phyloP scores from a whole-genome alignment of 2,329 filamentous ascomycete genomes.

The Ilyonectria robusta region DNA sequence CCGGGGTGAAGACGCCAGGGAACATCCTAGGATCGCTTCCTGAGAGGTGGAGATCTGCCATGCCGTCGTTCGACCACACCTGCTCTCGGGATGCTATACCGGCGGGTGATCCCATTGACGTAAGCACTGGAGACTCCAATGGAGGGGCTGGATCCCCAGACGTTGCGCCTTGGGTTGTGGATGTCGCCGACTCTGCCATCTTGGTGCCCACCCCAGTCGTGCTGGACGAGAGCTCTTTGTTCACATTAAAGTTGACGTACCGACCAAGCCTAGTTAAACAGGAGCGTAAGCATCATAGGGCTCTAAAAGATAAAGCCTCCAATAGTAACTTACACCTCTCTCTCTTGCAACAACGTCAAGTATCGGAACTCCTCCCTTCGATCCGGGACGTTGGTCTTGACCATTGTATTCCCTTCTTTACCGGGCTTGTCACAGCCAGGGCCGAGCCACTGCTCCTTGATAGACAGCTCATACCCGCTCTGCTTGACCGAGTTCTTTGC shows the following conservation, averaged over 20 bases:
- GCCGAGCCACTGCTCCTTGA: conserved; percentile 95
- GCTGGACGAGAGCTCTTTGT: conserved; percentile 36
- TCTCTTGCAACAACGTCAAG: conserved; percentile 87
- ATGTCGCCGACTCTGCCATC: conserved; percentile 37
- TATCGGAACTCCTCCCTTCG: conserved; percentile 91
- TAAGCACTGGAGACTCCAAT: conserved; percentile 29
- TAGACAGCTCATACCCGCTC: conserved; percentile 89
- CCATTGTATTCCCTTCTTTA: conserved; percentile 89
- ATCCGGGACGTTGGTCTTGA: conserved; percentile 96
- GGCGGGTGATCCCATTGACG: conserved; percentile 39
- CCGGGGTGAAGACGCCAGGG: conserved; percentile 75
- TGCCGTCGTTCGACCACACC: conserved; percentile 55
- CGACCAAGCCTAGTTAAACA: conserved; percentile 55
- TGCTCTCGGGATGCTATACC: conserved; percentile 50
- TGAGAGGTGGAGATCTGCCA: conserved; percentile 63
- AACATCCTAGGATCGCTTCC: conserved; percentile 79
- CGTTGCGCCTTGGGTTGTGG: conserved; percentile 21
- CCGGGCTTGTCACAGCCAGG: conserved; percentile 83
- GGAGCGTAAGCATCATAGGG: conserved; percentile 17
- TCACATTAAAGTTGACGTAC: conserved; percentile 57
- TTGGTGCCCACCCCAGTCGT: conserved; percentile 31
- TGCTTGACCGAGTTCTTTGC: conserved; percentile 97
- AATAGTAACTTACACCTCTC: conserved; percentile 77
- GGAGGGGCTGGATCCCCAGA: conserved; percentile 24
- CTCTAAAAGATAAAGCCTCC: background rate